A percentile compares a stretch with the other conserved stretches of the same genome.
Conservation (phyloP, 768 basidiomycete species). For the Rhodotorula babjevae region DNA sequence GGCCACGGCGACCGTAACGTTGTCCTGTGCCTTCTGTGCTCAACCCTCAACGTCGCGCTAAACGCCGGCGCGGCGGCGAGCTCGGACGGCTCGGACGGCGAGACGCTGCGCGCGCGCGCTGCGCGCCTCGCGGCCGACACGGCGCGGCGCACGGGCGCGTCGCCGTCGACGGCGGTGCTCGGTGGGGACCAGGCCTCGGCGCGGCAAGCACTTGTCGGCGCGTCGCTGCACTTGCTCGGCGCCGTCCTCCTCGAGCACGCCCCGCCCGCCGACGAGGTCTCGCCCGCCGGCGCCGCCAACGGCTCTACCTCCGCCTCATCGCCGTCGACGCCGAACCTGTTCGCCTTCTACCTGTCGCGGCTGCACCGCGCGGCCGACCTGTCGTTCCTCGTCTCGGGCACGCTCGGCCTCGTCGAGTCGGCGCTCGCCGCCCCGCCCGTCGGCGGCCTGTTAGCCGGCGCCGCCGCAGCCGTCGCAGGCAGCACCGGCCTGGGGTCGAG, state of each 20-base stretch:
- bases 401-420: conserved; percentile 45
- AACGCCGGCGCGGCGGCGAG: conserved; percentile 20
- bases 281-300: too few species aligned
- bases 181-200: conserved; percentile 51
- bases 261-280: conserved; percentile 40
- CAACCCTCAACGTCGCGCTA: conserved; percentile 78
- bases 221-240: conserved; percentile 71
- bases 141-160: conserved; percentile 31
- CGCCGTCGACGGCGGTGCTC: conserved; percentile 58
- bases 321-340: conserved; percentile 61
- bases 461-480: conserved; percentile 11
- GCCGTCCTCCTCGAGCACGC: conserved; percentile 76
- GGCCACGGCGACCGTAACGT: conserved; percentile 47
- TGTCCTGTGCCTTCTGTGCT: conserved; percentile 88
- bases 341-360: conserved; percentile 86
- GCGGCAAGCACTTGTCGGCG: conserved; percentile 64
- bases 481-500: too few species aligned
- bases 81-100: neutral
- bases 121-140: conserved; percentile 28
- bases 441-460: neutral
- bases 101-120: conserved; percentile 34
- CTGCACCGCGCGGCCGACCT: conserved; percentile 91
- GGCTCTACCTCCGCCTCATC: too few species aligned
- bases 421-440: conserved; percentile 5
- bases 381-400: conserved; percentile 70